Conservation (phyloP, 1,139 yeast species). For the Suhomyces bolitotheri region DNA sequence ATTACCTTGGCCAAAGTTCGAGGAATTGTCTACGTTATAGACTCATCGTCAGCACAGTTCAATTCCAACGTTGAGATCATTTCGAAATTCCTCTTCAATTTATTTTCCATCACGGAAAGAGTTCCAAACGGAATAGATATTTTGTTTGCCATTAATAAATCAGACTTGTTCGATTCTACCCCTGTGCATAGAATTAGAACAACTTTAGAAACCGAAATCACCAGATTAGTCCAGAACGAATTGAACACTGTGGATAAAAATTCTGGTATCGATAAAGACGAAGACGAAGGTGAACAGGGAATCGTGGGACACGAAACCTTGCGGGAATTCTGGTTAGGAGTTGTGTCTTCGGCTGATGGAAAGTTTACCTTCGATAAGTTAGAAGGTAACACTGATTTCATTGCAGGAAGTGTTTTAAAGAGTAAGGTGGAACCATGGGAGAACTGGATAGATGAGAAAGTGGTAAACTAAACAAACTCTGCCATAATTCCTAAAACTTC, state of each 20-base stretch:
- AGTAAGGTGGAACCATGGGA: conserved; percentile 61
- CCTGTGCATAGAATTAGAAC: conserved; percentile 62
- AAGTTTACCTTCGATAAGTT: conserved; percentile 60
- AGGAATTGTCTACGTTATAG: conserved; percentile 74
- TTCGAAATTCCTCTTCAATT: conserved; percentile 55
- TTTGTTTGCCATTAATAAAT: conserved; percentile 77
- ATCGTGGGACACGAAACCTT: conserved; percentile 27
- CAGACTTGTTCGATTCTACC: conserved; percentile 79
- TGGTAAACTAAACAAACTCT: conserved; percentile 44
- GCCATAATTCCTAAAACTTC: neutral
- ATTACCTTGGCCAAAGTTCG: conserved; percentile 47
- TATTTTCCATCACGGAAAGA: conserved; percentile 58
- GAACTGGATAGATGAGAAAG: conserved; percentile 76
- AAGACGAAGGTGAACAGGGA: conserved; percentile 27
- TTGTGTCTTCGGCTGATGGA: conserved; percentile 41
- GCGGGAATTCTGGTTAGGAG: conserved; percentile 46
- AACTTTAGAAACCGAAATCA: conserved; percentile 64
- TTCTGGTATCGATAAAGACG: conserved; percentile 40
- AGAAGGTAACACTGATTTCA: conserved; percentile 72
- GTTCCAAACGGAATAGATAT: conserved; percentile 67
- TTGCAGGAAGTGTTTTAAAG: conserved; percentile 68
- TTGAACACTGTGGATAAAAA: conserved; percentile 16
- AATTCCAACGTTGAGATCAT: conserved; percentile 44
- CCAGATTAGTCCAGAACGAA: conserved; percentile 49
- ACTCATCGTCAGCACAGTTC: conserved; percentile 49